Evolutionary conservation across 2,329 filamentous ascomycete species (phyloP), one percentile per base, ranked within the genome.

Genomic region (Rutstroemia sp.): DNA sequence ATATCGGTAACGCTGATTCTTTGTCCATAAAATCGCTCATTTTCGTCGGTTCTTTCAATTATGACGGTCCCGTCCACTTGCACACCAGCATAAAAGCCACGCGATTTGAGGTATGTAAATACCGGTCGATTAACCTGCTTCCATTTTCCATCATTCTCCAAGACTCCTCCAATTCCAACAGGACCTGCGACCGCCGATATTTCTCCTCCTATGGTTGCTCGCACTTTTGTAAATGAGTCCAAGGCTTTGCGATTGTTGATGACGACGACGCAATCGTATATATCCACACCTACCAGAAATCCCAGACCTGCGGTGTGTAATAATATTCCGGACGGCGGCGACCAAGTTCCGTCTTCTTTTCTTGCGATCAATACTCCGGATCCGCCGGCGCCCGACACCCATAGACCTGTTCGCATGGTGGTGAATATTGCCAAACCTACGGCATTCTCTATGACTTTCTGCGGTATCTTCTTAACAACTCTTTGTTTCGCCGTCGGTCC

Each of bases 371-470:
- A 78, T 40, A 97, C 81, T 51, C 92, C 92, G 57, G 89, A 92
- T 40, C 92, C 92, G 27, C 92, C 92, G 16, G 91, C 92, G 47
- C 92, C 92, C 47, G 89, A 92, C 64, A 95, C 79, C 88, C 92
- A 96, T 34, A 96, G 75, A 12, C 92, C 92, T 14, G 89, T 92
- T 58, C 92, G 86, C 90, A 96, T 95, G 30, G 90, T 95, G 0
- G 92, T 96, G 74, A 96, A 96, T 63, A 97, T 89, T 54, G 90
- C 92, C 57, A 97, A 80, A 10, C 90, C 92, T 63, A 92, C 90
- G 27, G 92, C 91, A 73, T 94, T 89, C 68, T 88, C 83, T 64
- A 97, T 89, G 57, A 96, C 89, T 67, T 86, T 81, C 57, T 85
- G 76, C 0, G 92, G 92, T 27, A 97, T 96, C 74, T 91, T 94